These are phyloP conservation scores for Thielaviopsis punctulata DNA, from an alignment of 2,329 filamentous ascomycete genomes.

Conservation along the genomic window DNA sequence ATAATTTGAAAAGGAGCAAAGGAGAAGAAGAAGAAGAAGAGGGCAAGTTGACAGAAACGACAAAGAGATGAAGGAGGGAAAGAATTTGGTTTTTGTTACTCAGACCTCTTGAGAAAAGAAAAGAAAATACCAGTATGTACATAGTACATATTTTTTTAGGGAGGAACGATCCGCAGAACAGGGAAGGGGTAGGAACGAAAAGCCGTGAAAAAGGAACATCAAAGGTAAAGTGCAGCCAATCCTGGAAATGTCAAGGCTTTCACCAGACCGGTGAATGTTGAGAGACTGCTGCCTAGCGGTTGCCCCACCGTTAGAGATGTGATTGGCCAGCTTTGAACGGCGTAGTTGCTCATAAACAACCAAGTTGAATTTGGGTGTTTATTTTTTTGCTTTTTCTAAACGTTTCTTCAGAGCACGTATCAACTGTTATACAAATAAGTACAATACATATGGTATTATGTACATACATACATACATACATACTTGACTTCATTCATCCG, in stretches of 20 bases:
- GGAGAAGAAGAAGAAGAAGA: not conserved
- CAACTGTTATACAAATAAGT: too few species aligned
- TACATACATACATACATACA: too few species aligned
- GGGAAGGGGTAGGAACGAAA: not conserved
- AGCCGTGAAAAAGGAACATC: not conserved
- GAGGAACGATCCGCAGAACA: not conserved
- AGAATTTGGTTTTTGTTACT: not conserved
- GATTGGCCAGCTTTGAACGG: not conserved
- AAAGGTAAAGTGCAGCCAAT: not conserved
- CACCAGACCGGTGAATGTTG: conserved; percentile 2
- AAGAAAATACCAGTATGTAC: not conserved
- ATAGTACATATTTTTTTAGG: not conserved
- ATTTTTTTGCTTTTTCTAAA: not conserved
- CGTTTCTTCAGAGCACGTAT: not conserved
- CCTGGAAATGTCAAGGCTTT: not conserved
- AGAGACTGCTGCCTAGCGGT: conserved; percentile 7
- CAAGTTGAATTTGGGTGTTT: too few species aligned
- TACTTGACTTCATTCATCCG: too few species aligned
- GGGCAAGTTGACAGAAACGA: not conserved
- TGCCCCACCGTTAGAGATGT: not conserved
- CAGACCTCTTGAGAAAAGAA: not conserved
- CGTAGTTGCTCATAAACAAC: not conserved
- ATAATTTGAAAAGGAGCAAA: conserved; percentile 10
- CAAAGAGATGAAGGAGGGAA: not conserved
- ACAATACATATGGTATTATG: too few species aligned